Evolutionary conservation across 2,329 filamentous ascomycete genomes (phyloP).

Genomic region (Lachnellula arida): DNA sequence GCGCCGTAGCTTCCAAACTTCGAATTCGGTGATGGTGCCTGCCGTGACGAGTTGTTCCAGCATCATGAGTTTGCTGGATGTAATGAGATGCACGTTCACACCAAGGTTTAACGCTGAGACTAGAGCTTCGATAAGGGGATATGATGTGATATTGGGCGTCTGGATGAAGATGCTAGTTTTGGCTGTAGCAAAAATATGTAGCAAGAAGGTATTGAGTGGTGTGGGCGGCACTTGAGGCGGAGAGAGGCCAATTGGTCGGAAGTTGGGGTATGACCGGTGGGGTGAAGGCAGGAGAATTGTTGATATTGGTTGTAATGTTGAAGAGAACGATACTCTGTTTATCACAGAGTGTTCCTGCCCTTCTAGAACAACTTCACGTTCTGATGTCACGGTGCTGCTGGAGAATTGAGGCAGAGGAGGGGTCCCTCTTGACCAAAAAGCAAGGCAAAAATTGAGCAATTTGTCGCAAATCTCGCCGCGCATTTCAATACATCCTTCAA

Average conservation of each 20-base stretch:
- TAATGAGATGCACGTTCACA: conserved; percentile 63
- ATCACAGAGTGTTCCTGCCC: neutral
- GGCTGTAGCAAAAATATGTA: conserved; percentile 56
- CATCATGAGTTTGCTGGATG: conserved; percentile 66
- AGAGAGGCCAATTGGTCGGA: conserved; percentile 5
- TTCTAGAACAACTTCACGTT: neutral
- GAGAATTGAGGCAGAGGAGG: conserved; percentile 10
- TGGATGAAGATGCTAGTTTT: conserved; percentile 66
- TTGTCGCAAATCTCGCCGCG: conserved; percentile 55
- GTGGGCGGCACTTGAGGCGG: conserved; percentile 17
- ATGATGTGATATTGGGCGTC: conserved; percentile 73
- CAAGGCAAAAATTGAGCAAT: conserved; percentile 62
- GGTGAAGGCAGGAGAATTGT: conserved; percentile 70
- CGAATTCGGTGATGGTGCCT: conserved; percentile 65
- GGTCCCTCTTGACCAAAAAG: conserved; percentile 56
- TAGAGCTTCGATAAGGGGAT: conserved; percentile 57
- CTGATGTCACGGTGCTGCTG: neutral
- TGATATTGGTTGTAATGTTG: conserved; percentile 32
- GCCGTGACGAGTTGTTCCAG: conserved; percentile 78
- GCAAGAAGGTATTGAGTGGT: conserved; percentile 61
- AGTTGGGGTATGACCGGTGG: conserved; percentile 38
- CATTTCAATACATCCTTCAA: conserved; percentile 70
- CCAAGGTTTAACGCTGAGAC: conserved; percentile 58
- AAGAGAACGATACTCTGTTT: neutral
- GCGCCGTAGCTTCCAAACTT: conserved; percentile 54